phyloP scores from a whole-genome alignment of 2,329 filamentous ascomycete species.

The Moelleriella libera region DNA sequence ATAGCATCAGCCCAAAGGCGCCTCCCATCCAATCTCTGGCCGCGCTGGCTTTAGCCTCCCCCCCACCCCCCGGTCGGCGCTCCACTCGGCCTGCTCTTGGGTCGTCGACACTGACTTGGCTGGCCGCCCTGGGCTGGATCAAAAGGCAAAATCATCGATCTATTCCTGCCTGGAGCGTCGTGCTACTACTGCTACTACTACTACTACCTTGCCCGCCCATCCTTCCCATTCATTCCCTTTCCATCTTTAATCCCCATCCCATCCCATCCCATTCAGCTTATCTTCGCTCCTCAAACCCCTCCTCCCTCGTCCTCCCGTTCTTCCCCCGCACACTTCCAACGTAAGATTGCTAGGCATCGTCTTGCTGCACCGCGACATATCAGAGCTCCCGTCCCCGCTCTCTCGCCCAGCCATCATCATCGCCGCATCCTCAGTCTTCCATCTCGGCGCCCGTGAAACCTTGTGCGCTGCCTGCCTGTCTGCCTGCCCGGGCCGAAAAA shows the following conservation, averaged over 20 bases:
- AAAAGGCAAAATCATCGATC: conserved; percentile 3
- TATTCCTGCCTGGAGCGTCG: conserved; percentile 2
- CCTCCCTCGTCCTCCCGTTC: not conserved
- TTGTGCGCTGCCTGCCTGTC: too few species aligned
- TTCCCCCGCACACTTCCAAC: not conserved
- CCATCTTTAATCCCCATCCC: conserved; percentile 2
- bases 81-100: conserved; percentile 1
- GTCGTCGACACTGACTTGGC: conserved; percentile 6
- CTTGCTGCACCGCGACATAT: too few species aligned
- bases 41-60: not conserved
- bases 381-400: too few species aligned
- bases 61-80: too few species aligned
- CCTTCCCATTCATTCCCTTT: not conserved
- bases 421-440: too few species aligned
- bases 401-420: not conserved
- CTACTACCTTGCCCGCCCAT: not conserved
- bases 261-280: conserved; percentile 4
- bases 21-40: not conserved
- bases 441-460: too few species aligned
- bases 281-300: too few species aligned
- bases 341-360: too few species aligned
- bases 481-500: too few species aligned
- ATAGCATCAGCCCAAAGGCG: conserved; percentile 3
- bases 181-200: not conserved
- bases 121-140: conserved; percentile 8